Percentiles rank a stretch among this genome's conserved stretches.
Conservation (phyloP, 495 filamentous ascomycete species). For the Aspergillus bertholletiae region DNA sequence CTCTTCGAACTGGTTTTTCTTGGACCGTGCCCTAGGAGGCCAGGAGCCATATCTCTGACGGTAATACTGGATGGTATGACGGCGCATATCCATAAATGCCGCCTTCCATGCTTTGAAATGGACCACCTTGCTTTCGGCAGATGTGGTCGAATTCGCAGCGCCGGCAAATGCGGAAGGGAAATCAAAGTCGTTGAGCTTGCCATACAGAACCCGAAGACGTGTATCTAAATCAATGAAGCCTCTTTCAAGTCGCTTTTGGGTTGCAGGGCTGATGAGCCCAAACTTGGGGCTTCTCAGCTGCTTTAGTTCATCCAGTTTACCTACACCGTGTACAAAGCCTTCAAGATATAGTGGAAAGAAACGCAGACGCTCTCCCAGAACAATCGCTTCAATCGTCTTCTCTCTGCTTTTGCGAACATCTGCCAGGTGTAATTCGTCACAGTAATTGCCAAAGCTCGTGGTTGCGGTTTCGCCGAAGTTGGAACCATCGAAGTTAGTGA, state of each 20-base stretch:
- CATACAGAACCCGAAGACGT: conserved; percentile 62
- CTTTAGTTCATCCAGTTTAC: conserved; percentile 75
- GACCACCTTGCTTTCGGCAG: conserved; percentile 66
- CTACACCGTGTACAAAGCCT: conserved; percentile 88
- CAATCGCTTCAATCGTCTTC: conserved; percentile 84
- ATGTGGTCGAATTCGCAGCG: conserved; percentile 72
- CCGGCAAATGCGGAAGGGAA: conserved; percentile 92
- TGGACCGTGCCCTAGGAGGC: conserved; percentile 87
- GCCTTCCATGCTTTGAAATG: conserved; percentile 81
- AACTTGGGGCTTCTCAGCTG: conserved; percentile 66
- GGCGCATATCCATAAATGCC: conserved; percentile 69
- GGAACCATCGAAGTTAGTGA: conserved; percentile 74
- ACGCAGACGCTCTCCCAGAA: conserved; percentile 82
- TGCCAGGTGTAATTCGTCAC: conserved; percentile 69
- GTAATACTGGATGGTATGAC: conserved; percentile 72
- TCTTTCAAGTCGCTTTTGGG: conserved; percentile 75
- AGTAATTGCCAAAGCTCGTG: conserved; percentile 69
- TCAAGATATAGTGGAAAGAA: conserved; percentile 82
- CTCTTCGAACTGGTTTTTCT: conserved; percentile 88
- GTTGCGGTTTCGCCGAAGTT: conserved; percentile 80
- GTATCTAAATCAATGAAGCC: conserved; percentile 73
- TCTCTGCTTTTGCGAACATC: conserved; percentile 82
- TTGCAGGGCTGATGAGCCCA: conserved; percentile 62
- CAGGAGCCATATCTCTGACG: conserved; percentile 83
- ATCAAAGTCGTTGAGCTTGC: conserved; percentile 75